A percentile compares a stretch with the other conserved stretches of the same genome.
Conservation (phyloP, 306 rosid genomes). For the Coriaria nepalensis region DNA sequence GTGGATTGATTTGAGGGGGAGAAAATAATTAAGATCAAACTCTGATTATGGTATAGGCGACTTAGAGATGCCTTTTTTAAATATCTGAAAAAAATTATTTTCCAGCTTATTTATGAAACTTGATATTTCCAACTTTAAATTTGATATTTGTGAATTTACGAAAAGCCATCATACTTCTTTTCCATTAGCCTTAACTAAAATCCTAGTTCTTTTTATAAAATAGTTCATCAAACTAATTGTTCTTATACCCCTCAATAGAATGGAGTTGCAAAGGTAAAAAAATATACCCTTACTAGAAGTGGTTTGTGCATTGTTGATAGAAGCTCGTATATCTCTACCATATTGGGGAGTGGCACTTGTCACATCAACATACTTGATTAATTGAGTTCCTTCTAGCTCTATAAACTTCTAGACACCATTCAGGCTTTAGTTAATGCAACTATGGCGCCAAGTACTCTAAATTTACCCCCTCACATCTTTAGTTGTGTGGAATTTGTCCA, state of each 20-base stretch:
- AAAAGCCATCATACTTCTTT: background rate
- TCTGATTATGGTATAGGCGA: background rate
- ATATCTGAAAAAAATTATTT: no score
- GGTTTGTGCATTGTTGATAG: background rate
- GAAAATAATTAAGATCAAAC: background rate
- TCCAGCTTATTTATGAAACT: background rate
- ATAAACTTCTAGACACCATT: background rate
- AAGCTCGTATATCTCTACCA: background rate
- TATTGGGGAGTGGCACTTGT: no score
- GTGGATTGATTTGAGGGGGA: background rate
- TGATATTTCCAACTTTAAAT: background rate
- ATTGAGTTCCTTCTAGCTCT: background rate
- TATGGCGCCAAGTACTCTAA: background rate
- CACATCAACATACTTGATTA: background rate
- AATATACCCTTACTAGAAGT: background rate
- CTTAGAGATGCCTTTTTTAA: background rate
- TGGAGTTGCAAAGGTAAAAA: background rate
- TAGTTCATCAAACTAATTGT: background rate
- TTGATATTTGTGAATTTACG: background rate
- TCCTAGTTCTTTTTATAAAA: background rate
- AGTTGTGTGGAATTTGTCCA: conserved; percentile 2
- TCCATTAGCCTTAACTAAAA: background rate
- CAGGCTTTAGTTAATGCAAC: background rate
- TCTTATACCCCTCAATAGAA: conserved; percentile 3
- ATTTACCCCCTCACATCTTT: background rate